Conservation (phyloP, 352 stramenopile genomes). For the Phytophthora cactorum region DNA sequence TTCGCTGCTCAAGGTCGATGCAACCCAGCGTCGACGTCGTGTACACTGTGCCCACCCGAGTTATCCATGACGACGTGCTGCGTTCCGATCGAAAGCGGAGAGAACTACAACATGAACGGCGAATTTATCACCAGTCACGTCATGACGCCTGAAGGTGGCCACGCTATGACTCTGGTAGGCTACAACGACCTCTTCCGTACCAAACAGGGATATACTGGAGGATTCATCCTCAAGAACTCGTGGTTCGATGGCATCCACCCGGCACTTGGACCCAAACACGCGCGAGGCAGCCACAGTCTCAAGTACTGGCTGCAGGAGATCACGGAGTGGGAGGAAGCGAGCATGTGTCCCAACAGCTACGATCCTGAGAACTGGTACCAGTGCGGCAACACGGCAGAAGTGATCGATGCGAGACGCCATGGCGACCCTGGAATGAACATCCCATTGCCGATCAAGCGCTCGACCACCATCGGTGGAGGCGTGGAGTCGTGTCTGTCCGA, state of each 20-base stretch:
- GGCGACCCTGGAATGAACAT: slow-evolving; percentile 45
- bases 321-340: slow-evolving; percentile 69
- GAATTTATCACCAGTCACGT: slow-evolving; percentile 63
- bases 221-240: slow-evolving; percentile 84
- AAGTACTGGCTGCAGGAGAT: slow-evolving; percentile 81
- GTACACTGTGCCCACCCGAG: slow-evolving; percentile 59
- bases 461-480: slow-evolving; percentile 31
- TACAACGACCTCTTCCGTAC: slow-evolving; percentile 74
- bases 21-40: slow-evolving; percentile 52
- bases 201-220: slow-evolving; percentile 65
- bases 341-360: slow-evolving; percentile 77
- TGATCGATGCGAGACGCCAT: slow-evolving; percentile 41
- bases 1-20: slow-evolving; percentile 57
- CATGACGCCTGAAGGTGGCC: slow-evolving; percentile 63
- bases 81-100: slow-evolving; percentile 43
- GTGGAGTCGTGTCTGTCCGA: slow-evolving; percentile 61
- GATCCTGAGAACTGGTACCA: slow-evolving; percentile 78
- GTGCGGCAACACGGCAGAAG: slow-evolving; percentile 63
- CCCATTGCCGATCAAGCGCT: slow-evolving; percentile 41
- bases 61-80: slow-evolving; percentile 63
- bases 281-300: slow-evolving; percentile 68
- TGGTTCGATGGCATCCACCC: slow-evolving; percentile 74
- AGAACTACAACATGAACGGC: slow-evolving; percentile 74
- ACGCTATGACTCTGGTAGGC: slow-evolving; percentile 74
- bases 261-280: slow-evolving; percentile 58